phyloP scores from a whole-genome alignment of 2,329 filamentous ascomycete species.

The Ophiocordyceps australis region DNA sequence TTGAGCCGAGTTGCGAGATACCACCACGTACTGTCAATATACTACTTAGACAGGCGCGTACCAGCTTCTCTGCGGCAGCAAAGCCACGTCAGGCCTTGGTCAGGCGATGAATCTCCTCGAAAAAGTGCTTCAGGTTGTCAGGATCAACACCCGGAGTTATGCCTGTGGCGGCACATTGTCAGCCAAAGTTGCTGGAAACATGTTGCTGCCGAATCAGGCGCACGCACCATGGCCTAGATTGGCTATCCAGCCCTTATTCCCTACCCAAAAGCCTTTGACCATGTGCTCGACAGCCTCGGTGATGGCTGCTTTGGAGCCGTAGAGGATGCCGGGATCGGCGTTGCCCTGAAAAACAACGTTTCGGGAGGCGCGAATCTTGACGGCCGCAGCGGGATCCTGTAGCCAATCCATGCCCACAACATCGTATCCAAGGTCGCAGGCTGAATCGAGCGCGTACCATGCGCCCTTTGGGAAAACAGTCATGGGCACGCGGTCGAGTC shows the following conservation, averaged over 20 bases:
- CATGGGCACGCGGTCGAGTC: constrained; percentile 75
- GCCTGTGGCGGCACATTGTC: constrained; percentile 30
- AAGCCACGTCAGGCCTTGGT: constrained; percentile 22
- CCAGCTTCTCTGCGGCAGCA: too few species aligned
- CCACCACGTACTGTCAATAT: too few species aligned
- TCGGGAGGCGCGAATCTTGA: constrained; percentile 60
- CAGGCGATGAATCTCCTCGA: constrained; percentile 72
- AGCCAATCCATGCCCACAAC: constrained; percentile 93
- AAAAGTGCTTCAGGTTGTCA: constrained; percentile 83
- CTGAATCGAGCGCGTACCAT: constrained; percentile 80
- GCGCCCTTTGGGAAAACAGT: constrained; percentile 96
- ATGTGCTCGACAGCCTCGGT: constrained; percentile 69
- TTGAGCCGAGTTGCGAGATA: too few species aligned
- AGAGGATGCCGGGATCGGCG: constrained; percentile 83
- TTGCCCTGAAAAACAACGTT: constrained; percentile 77
- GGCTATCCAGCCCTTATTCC: constrained; percentile 87
- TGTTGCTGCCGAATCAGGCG: too few species aligned
- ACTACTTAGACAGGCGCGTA: too few species aligned
- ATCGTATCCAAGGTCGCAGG: constrained; percentile 80
- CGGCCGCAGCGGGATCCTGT: constrained; percentile 71
- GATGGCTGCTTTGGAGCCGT: constrained; percentile 68
- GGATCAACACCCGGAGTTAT: constrained; percentile 92
- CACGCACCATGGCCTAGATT: constrained; percentile 94
- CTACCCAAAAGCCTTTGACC: constrained; percentile 65
- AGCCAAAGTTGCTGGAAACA: constrained; percentile 15